These are phyloP conservation scores for Wallacemonas sp. DNA, from an alignment of 208 protist genomes.

Conservation along the genomic window DNA sequence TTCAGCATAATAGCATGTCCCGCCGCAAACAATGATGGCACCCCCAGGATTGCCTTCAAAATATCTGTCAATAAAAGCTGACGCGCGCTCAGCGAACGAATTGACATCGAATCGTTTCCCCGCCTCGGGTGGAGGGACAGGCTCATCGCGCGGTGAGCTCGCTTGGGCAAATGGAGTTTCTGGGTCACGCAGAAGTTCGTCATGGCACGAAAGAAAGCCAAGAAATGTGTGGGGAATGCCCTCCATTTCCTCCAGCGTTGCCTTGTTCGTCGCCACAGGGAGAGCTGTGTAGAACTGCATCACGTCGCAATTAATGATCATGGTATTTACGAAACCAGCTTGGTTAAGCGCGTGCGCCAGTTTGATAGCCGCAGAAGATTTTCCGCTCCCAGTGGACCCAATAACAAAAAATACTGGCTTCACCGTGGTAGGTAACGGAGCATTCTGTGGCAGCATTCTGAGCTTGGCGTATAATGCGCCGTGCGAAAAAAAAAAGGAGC, in stretches of 20 bases:
- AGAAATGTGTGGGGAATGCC: constrained; percentile 80
- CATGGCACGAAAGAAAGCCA: constrained; percentile 55
- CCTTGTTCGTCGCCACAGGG: constrained; percentile 89
- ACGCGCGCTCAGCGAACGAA: constrained; percentile 49
- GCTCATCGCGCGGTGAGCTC: not conserved
- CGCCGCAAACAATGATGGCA: constrained; percentile 81
- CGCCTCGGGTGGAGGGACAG: not conserved
- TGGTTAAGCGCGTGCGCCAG: constrained; percentile 61
- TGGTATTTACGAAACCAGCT: constrained; percentile 57
- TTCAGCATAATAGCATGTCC: constrained; percentile 80
- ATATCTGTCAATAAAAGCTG: constrained; percentile 50
- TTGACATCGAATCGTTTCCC: constrained; percentile 48
- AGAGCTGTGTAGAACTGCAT: constrained; percentile 89
- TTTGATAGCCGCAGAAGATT: constrained; percentile 69
- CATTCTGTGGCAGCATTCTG: not conserved
- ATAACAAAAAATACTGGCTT: constrained; percentile 80
- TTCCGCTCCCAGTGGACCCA: constrained; percentile 87
- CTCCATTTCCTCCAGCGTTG: constrained; percentile 45
- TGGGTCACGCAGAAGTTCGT: constrained; percentile 24
- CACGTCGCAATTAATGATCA: constrained; percentile 88
- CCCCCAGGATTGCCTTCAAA: constrained; percentile 36
- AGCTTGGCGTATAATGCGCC: not conserved
- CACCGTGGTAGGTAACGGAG: not conserved
- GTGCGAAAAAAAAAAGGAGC: not conserved
- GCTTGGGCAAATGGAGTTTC: constrained; percentile 5